These are phyloP conservation scores for Ustilago cynodontis DNA, from an alignment of 1,284 basidiomycete genomes.

Conservation along the genomic window DNA sequence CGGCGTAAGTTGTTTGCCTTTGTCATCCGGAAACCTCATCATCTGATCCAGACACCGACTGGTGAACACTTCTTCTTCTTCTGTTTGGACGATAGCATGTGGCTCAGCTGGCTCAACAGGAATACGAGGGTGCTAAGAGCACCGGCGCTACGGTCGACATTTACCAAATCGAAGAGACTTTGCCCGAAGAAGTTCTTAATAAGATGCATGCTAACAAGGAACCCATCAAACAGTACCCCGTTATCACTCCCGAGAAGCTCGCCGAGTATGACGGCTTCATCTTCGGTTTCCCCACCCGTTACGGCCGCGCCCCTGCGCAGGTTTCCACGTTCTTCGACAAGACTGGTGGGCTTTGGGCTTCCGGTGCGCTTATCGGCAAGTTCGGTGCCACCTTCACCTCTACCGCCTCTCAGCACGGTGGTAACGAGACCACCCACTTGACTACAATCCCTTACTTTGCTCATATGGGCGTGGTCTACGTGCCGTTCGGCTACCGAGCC, in stretches of 20 bases:
- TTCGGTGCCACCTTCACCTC: slow-evolving; percentile 78
- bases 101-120: slow-evolving; percentile 79
- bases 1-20: no score
- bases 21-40: no score
- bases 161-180: slow-evolving; percentile 85
- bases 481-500: slow-evolving; percentile 45
- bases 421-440: slow-evolving; percentile 58
- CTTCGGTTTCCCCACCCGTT: slow-evolving; percentile 74
- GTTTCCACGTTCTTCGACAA: slow-evolving; percentile 77
- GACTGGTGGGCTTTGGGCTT: slow-evolving; percentile 81
- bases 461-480: slow-evolving; percentile 60
- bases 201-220: slow-evolving; percentile 79
- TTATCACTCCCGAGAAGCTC: slow-evolving; percentile 78
- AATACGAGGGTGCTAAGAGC: slow-evolving; percentile 79
- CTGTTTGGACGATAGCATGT: no score
- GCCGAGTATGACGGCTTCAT: slow-evolving; percentile 74
- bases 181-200: slow-evolving; percentile 80
- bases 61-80: no score
- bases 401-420: slow-evolving; percentile 73
- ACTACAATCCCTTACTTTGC: slow-evolving; percentile 61
- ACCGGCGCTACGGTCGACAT: slow-evolving; percentile 78
- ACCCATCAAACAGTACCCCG: slow-evolving; percentile 76
- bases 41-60: no score
- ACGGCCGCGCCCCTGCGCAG: slow-evolving; percentile 72
- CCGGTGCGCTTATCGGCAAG: slow-evolving; percentile 82